Conservation (phyloP, 106 monocot genomes). For the Allium cepa region DNA sequence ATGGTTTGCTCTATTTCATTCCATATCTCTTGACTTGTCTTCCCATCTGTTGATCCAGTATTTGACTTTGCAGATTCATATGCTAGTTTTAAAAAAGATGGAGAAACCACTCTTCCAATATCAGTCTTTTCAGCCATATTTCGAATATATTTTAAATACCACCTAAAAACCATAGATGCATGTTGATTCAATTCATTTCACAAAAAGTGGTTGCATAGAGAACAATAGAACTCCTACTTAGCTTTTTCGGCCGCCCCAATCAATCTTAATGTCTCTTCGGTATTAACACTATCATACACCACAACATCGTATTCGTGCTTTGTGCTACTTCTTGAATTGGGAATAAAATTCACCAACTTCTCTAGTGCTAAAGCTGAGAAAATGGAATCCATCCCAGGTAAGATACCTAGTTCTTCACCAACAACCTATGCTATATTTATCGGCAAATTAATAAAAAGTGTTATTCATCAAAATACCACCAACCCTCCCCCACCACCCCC, state of each 20-base stretch:
- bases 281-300: constrained; percentile 77
- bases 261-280: constrained; percentile 76
- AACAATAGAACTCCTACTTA: constrained; percentile 31
- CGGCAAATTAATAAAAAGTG: too few species aligned
- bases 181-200: background rate
- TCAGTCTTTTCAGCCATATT: constrained; percentile 89
- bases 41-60: constrained; percentile 50
- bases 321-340: constrained; percentile 23
- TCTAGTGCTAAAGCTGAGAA: constrained; percentile 66
- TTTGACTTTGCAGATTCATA: constrained; percentile 54
- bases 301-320: constrained; percentile 48
- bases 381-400: constrained; percentile 92
- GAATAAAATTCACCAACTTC: constrained; percentile 55
- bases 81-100: constrained; percentile 71
- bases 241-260: constrained; percentile 75
- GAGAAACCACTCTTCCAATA: constrained; percentile 78
- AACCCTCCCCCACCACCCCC: background rate
- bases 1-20: constrained; percentile 54
- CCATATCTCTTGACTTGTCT: constrained; percentile 74
- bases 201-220: background rate
- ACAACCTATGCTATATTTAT: constrained; percentile 48
- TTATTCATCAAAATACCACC: background rate
- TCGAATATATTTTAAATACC: constrained; percentile 70
- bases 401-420: constrained; percentile 92
- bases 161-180: constrained; percentile 24